Conservation (phyloP, 1,284 basidiomycete species). For the Gymnopus androsaceus region DNA sequence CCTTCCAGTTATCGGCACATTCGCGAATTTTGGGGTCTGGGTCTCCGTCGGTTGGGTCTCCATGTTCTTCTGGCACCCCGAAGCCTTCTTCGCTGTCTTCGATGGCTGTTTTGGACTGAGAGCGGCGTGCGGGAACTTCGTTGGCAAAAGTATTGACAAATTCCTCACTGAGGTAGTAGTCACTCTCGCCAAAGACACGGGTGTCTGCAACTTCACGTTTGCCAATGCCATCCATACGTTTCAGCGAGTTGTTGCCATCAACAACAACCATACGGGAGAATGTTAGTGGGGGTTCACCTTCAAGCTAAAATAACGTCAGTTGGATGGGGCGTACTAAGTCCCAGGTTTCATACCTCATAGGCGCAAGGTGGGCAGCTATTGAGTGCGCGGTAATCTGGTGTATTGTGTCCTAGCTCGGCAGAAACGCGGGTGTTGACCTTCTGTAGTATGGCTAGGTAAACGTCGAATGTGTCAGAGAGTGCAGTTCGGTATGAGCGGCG, state of each 20-base stretch:
- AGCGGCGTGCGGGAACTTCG: constrained; percentile 8
- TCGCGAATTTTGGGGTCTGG: background rate
- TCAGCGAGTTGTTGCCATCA: too few relatives aligned
- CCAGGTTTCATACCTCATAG: too few relatives aligned
- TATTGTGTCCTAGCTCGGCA: background rate
- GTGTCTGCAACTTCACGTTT: background rate
- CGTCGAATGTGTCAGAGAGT: background rate
- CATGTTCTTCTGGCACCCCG: too few relatives aligned
- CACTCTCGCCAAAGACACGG: background rate
- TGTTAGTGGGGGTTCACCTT: background rate
- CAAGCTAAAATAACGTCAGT: background rate
- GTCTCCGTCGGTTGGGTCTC: background rate
- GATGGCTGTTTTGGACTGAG: too few relatives aligned
- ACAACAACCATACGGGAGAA: constrained; percentile 3
- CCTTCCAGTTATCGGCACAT: constrained; percentile 25
- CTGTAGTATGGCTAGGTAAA: too few relatives aligned
- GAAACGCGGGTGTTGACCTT: too few relatives aligned
- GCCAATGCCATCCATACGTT: too few relatives aligned
- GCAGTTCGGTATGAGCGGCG: background rate
- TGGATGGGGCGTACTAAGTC: background rate
- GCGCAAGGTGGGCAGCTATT: constrained; percentile 1
- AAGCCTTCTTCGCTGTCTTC: too few relatives aligned
- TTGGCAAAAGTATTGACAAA: constrained; percentile 18
- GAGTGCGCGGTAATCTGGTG: background rate
- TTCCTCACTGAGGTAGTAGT: background rate